phyloP scores from a whole-genome alignment of 2,329 filamentous ascomycete species.

The Neonectria sp. region DNA sequence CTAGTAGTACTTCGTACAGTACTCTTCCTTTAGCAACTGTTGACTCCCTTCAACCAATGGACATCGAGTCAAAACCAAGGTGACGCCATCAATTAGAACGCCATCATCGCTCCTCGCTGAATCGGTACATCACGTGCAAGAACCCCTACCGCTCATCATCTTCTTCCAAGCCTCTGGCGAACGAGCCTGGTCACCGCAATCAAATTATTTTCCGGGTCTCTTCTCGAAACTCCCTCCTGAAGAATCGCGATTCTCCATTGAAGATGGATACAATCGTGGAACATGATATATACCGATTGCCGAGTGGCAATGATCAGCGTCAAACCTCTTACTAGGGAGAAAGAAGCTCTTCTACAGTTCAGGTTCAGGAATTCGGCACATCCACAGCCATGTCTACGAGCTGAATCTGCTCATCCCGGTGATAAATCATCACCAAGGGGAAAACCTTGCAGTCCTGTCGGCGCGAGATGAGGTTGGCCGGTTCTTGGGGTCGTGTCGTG shows the following conservation, averaged over 20 bases:
- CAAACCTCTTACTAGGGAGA: background rate
- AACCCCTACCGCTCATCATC: background rate
- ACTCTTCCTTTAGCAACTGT: slow-evolving; percentile 2
- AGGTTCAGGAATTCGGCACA: background rate
- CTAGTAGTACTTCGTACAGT: too few species aligned
- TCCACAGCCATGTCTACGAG: background rate
- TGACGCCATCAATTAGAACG: slow-evolving; percentile 20
- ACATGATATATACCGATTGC: background rate
- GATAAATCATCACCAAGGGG: background rate
- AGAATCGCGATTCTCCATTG: background rate
- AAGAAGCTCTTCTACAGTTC: background rate
- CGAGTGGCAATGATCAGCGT: background rate
- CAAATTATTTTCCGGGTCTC: background rate
- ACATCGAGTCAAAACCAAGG: slow-evolving; percentile 11
- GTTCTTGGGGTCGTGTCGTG: background rate
- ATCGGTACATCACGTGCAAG: slow-evolving; percentile 6
- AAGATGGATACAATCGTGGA: background rate
- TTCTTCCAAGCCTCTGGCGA: slow-evolving; percentile 1
- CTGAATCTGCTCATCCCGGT: too few species aligned
- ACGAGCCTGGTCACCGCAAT: background rate
- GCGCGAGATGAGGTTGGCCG: background rate
- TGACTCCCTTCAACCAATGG: slow-evolving; percentile 8
- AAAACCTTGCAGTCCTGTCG: background rate
- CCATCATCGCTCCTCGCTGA: slow-evolving; percentile 1
- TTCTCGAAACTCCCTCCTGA: background rate